phyloP scores from a whole-genome alignment of 2,329 filamentous ascomycete genomes.

The Arthroderma uncinatum region DNA sequence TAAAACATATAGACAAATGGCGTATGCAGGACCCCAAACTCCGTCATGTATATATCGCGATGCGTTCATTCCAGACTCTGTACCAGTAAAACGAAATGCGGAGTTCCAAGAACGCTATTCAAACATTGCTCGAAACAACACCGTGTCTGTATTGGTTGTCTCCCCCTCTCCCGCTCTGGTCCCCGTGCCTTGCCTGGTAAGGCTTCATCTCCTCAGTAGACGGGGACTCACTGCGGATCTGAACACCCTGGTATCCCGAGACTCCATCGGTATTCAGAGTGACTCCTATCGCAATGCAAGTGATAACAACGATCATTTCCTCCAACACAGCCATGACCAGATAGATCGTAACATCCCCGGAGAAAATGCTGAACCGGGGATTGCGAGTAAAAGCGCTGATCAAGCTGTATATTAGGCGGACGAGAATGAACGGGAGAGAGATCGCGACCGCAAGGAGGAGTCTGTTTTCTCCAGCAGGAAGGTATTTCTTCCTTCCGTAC shows the following conservation, averaged over 20 bases:
- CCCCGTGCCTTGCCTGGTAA: not conserved
- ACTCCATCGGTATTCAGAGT: not conserved
- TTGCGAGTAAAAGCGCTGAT: constrained; percentile 34
- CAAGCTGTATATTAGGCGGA: constrained; percentile 41
- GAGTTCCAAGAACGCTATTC: no score
- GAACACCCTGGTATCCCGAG: not conserved
- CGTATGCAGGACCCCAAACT: no score
- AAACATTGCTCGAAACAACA: not conserved
- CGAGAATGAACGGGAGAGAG: constrained; percentile 39
- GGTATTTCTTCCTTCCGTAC: constrained; percentile 22
- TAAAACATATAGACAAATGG: no score
- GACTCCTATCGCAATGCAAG: constrained; percentile 28
- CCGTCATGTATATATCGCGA: no score
- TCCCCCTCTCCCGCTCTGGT: no score
- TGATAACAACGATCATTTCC: constrained; percentile 40
- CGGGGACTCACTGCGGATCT: not conserved
- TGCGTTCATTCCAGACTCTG: no score
- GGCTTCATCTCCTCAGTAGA: not conserved
- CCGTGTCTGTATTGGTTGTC: not conserved
- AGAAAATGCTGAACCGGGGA: constrained; percentile 35
- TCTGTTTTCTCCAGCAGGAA: constrained; percentile 38
- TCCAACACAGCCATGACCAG: constrained; percentile 41
- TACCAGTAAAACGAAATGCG: no score
- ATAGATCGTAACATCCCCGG: constrained; percentile 31
- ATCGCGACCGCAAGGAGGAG: constrained; percentile 23